Evolutionary conservation across 1,284 basidiomycete genomes (phyloP).

Genomic region (Ustilago curta): DNA sequence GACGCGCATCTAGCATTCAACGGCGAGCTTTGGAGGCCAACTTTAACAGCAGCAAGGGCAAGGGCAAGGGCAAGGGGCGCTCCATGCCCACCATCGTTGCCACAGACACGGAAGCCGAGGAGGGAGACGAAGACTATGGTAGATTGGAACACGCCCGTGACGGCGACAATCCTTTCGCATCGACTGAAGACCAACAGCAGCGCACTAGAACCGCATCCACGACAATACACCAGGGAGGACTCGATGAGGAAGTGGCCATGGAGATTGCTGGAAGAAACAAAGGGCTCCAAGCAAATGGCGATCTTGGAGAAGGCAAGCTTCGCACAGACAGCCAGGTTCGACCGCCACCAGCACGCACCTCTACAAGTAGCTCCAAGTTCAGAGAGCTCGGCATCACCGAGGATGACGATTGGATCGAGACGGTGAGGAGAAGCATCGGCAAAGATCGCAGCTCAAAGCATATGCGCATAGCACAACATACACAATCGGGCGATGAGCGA

Average conservation of each 20-base stretch:
- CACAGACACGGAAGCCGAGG: constrained; percentile 49
- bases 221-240: constrained; percentile 47
- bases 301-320: constrained; percentile 32
- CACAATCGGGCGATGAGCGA: background rate
- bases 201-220: constrained; percentile 14
- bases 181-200: constrained; percentile 20
- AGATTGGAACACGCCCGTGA: background rate
- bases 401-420: constrained; percentile 44
- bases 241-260: constrained; percentile 45
- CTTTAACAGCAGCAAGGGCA: constrained; percentile 15
- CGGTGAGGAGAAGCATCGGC: constrained; percentile 11
- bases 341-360: constrained; percentile 24
- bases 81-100: constrained; percentile 54
- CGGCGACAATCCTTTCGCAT: constrained; percentile 32
- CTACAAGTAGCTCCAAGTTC: constrained; percentile 53
- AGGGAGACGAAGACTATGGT: constrained; percentile 2
- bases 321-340: constrained; percentile 7
- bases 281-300: constrained; percentile 19
- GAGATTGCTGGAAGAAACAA: constrained; percentile 26
- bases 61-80: constrained; percentile 34
- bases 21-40: constrained; percentile 31
- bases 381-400: constrained; percentile 48
- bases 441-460: constrained; percentile 1
- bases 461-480: constrained; percentile 22
- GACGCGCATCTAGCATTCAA: constrained; percentile 54